These are phyloP conservation scores for Emmonsiellopsis sp. DNA, from an alignment of 2,329 filamentous ascomycete species.

Conservation along the genomic window DNA sequence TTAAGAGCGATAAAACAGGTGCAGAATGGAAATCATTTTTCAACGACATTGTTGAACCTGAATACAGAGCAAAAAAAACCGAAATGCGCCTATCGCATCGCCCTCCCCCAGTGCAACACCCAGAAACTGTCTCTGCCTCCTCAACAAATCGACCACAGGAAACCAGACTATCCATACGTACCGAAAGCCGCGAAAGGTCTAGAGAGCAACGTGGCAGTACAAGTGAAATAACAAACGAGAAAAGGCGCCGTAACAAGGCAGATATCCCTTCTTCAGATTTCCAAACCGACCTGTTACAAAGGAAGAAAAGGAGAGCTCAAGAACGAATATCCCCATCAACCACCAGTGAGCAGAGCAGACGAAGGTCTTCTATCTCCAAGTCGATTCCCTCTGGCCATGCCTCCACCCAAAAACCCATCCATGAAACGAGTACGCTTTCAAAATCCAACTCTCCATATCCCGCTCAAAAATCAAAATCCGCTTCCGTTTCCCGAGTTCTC, in stretches of 20 bases:
- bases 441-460: background rate
- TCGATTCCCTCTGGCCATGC: background rate
- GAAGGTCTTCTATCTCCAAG: background rate
- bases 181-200: too few species aligned
- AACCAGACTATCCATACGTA: too few species aligned
- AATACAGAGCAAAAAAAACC: constrained; percentile 9
- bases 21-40: constrained; percentile 15
- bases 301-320: constrained; percentile 5
- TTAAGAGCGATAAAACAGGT: constrained; percentile 4
- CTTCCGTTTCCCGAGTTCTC: background rate
- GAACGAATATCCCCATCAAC: constrained; percentile 1
- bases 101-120: background rate
- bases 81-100: background rate
- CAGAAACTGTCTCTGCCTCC: background rate
- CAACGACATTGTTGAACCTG: constrained; percentile 12
- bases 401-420: background rate
- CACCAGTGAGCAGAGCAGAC: background rate
- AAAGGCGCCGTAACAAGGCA: constrained; percentile 1
- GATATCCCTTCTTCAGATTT: background rate
- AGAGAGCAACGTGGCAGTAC: too few species aligned
- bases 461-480: background rate
- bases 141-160: background rate
- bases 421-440: background rate
- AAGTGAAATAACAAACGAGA: background rate
- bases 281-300: background rate